Evolutionary conservation across 352 stramenopile species (phyloP), one percentile per base, ranked within the genome.

Genomic region (Phytophthora pinifolia): DNA sequence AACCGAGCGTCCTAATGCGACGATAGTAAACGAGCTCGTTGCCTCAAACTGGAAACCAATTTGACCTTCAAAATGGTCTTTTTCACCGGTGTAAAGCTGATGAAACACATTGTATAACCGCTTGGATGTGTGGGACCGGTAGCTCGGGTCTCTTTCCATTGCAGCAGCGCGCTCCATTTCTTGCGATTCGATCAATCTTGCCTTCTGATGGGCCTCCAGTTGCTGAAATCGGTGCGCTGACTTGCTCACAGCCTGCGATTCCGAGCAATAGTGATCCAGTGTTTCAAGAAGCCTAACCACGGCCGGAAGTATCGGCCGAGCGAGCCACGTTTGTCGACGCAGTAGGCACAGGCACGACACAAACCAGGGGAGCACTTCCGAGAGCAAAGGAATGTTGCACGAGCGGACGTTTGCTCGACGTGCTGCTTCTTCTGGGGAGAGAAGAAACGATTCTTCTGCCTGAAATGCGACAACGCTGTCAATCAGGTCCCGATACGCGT

Each of bases 31-130:
- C 0, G 76, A 87, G 38, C 83, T 90, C 3, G 69, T 88, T 6
- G 86, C 83, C 65, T 95, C 86, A 62, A 95, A 95, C 46, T 95
- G 86, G 42, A 95, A 95, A 5, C 86, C 86, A 53, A 95, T 95
- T 53, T 95, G 86, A 0, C 86, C 86, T 59, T 95, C 86, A 48
- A 95, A 95, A 66, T 95, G 86, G 31, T 95, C 86, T 51, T 95
- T 95, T 58, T 93, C 83, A 9, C 86, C 86, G 0, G 82, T 95
- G 63, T 95, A 95, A 1, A 95, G 74, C 36, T 94, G 82, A 44
- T 88, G 84, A 50, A 95, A 95, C 25, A 94, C 82, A 30, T 95
- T 95, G 60, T 95, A 89, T 41, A 94, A 72, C 15, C 81, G 70
- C 46, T 90, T 91, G 3, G 78, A 83, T 25, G 69, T 63, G 36